Evolutionary conservation across 305 asterid species (phyloP).

Genomic region (Nicotiana rustica): DNA sequence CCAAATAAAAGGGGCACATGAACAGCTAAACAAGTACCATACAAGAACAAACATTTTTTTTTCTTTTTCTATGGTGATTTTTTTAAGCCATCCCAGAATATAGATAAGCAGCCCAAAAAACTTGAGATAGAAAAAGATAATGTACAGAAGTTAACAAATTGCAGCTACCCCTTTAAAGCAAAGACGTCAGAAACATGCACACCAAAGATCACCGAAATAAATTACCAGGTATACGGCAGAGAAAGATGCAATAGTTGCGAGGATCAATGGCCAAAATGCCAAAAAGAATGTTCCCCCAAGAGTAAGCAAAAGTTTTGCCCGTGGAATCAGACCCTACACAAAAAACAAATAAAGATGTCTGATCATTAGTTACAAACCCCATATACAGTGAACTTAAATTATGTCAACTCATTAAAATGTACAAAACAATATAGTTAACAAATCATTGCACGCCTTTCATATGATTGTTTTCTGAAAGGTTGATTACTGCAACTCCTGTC

Average conservation of each 20-base stretch:
- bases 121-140: neutral
- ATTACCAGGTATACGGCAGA: conserved; percentile 79
- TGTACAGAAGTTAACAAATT: neutral
- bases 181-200: conserved; percentile 24
- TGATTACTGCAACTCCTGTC: neutral
- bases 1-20: neutral
- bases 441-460: conserved; percentile 7
- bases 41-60: conserved; percentile 3
- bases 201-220: conserved; percentile 31
- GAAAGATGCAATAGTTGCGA: conserved; percentile 65
- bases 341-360: neutral
- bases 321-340: conserved; percentile 88
- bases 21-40: neutral
- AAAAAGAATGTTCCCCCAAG: conserved; percentile 92
- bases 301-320: conserved; percentile 80
- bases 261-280: conserved; percentile 88
- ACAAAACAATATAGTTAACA: neutral
- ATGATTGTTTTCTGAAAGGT: neutral
- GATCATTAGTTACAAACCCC: conserved; percentile 12
- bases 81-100: neutral
- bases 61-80: neutral
- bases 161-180: conserved; percentile 1
- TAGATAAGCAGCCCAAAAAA: neutral
- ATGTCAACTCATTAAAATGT: conserved; percentile 22
- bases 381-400: neutral